A percentile compares a stretch with the other conserved stretches of the same genome.
Conservation (phyloP, 495 filamentous ascomycete genomes). For the Tirmania nivea region DNA sequence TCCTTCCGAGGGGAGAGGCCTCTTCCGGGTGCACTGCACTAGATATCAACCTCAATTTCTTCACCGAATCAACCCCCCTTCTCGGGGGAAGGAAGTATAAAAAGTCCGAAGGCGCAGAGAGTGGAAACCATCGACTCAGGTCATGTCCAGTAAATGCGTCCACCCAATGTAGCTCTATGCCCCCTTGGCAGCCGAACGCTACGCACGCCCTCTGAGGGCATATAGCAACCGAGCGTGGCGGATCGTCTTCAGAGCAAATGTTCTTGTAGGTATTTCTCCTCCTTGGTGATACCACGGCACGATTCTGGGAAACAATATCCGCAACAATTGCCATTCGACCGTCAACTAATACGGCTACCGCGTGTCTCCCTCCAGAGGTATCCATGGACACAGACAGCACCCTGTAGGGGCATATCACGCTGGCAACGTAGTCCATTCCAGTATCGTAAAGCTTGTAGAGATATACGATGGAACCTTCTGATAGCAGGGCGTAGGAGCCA, state of each 20-base stretch:
- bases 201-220: slow-evolving; percentile 46
- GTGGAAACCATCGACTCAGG: slow-evolving; percentile 41
- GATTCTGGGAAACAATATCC: slow-evolving; percentile 25
- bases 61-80: slow-evolving; percentile 29
- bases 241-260: slow-evolving; percentile 42
- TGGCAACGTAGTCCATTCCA: slow-evolving; percentile 8
- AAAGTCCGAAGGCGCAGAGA: slow-evolving; percentile 42
- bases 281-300: neutral
- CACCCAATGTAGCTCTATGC: slow-evolving; percentile 54
- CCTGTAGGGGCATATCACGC: slow-evolving; percentile 34
- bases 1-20: slow-evolving; percentile 8
- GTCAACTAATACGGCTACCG: slow-evolving; percentile 39
- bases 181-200: slow-evolving; percentile 45
- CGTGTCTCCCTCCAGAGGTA: slow-evolving; percentile 32
- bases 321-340: slow-evolving; percentile 43
- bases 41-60: slow-evolving; percentile 45
- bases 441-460: slow-evolving; percentile 31
- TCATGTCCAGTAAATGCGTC: slow-evolving; percentile 38
- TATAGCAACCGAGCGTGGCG: slow-evolving; percentile 44
- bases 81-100: slow-evolving; percentile 44
- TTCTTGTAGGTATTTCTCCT: slow-evolving; percentile 27
- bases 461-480: slow-evolving; percentile 36
- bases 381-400: slow-evolving; percentile 45
- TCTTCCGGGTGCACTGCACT: slow-evolving; percentile 33
- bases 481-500: slow-evolving; percentile 35